These are phyloP conservation scores for Flaveria sonorensis DNA, from an alignment of 129 eudicot genomes.

Conservation along the genomic window DNA sequence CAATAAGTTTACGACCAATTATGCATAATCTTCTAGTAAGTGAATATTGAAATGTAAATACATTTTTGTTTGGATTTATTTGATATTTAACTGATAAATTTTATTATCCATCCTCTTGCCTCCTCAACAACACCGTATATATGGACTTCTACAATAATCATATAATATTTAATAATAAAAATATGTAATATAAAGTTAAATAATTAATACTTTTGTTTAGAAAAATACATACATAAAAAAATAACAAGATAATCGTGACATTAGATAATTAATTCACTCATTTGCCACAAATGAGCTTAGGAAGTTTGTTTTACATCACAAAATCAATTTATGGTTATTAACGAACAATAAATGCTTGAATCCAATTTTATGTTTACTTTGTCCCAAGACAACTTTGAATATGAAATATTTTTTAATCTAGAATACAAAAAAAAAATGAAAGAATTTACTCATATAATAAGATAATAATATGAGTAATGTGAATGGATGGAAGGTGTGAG, in stretches of 20 bases:
- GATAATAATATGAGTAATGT: slow-evolving; percentile 33
- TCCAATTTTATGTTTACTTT: neutral
- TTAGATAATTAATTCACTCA: neutral
- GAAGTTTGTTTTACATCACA: neutral
- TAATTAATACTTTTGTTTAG: too few species aligned
- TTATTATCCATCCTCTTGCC: slow-evolving; percentile 19
- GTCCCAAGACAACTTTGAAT: slow-evolving; percentile 21
- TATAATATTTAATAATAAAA: neutral
- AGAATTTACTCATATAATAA: neutral
- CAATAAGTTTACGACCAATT: neutral
- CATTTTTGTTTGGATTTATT: neutral
- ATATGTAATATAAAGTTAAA: too few species aligned
- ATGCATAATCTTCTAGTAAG: neutral
- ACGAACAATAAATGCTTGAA: neutral
- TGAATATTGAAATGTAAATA: neutral
- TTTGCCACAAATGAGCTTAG: neutral
- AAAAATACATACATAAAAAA: neutral
- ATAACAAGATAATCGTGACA: neutral
- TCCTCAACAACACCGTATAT: neutral
- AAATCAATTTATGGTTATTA: neutral
- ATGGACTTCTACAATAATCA: neutral
- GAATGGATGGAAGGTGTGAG: slow-evolving; percentile 40
- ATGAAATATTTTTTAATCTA: neutral
- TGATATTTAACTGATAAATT: neutral
- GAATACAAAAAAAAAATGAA: neutral